A percentile compares a stretch with the other conserved stretches of the same genome.
These are phyloP conservation scores for Lotmaria passim DNA, from an alignment of 208 protist genomes.

Conservation along the genomic window DNA sequence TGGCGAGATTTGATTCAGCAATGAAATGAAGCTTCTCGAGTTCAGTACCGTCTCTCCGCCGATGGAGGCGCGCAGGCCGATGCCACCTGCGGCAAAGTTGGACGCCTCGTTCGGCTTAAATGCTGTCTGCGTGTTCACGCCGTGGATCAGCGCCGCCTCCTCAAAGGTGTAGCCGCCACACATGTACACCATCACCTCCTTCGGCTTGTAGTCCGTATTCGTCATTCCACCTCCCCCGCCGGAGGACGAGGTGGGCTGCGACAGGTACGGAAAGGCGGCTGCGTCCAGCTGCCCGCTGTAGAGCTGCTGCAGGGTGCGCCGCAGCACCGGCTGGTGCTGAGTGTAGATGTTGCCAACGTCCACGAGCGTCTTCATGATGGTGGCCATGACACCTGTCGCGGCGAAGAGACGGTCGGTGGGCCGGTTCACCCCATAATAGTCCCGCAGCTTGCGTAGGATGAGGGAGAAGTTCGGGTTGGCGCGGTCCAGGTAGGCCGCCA, in stretches of 20 bases:
- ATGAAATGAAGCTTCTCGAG: slow-evolving; percentile 53
- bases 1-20: slow-evolving; percentile 40
- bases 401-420: slow-evolving; percentile 89
- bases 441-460: slow-evolving; percentile 58
- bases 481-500: slow-evolving; percentile 46
- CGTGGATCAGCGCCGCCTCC: slow-evolving; percentile 80
- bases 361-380: slow-evolving; percentile 79
- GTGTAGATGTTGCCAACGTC: slow-evolving; percentile 98
- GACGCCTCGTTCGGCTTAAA: slow-evolving; percentile 57
- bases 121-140: slow-evolving; percentile 67
- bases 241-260: slow-evolving; percentile 37
- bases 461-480: slow-evolving; percentile 42
- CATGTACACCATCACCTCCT: slow-evolving; percentile 83
- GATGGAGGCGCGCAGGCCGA: slow-evolving; percentile 45
- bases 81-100: slow-evolving; percentile 38
- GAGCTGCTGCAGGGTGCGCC: slow-evolving; percentile 80
- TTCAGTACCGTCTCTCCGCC: slow-evolving; percentile 71
- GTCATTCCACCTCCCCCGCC: slow-evolving; percentile 20
- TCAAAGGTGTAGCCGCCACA: slow-evolving; percentile 85
- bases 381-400: slow-evolving; percentile 85
- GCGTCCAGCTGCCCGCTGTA: slow-evolving; percentile 62
- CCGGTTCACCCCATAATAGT: slow-evolving; percentile 63
- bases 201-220: slow-evolving; percentile 53
- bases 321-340: slow-evolving; percentile 95
- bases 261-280: slow-evolving; percentile 62